Evolutionary conservation across 768 basidiomycete genomes (phyloP), one percentile per base, ranked within the genome.

Genomic region (Phaeotremella skinneri): DNA sequence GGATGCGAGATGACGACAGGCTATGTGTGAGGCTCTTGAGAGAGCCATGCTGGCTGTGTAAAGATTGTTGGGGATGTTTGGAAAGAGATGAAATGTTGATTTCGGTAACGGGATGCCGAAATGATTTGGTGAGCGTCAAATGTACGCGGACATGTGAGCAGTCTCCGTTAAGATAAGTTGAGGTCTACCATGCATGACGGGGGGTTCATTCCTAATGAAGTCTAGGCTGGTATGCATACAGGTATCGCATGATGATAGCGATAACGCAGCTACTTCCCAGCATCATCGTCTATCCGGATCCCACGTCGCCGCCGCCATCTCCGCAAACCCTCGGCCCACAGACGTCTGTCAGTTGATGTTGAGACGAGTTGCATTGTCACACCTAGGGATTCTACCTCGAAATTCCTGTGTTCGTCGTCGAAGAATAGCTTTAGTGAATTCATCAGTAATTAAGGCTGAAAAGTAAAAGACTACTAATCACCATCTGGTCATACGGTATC

Each of bases 401-500:
- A 78, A 66, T 86, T 87, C 25, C 86, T 78, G 48, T 64, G 65
- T 71, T 88, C 87, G 67, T 89, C 88, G 57, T 89, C 88, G 61
- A 88, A 90, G 75, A 84, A 84, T 2, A 83, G 70, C 81, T 82
- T 54, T 11, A 11, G 25, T 21, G 4, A 17, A 21, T 32, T 14
- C 4, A n/a, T 1, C 4, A 16, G 49, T 2, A 16, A 31, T 34
- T n/a, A 20, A 52, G 37, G 32, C 31, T 52, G 43, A 50, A 27
- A 6, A 27, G 17, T 48, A 5, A 13, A 45, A 37, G 21, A 21
- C 27, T 5, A 11, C 2, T 23, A 41, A 52, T 80, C 45, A 87
- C 88, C 89, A 91, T 91, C 62, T 90, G 85, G 6, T 82, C 81
- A 68, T 89, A 91, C 0, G 88, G 84, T 50, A 91, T 84, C 1